A percentile compares a stretch with the other conserved stretches of the same genome.
Conservation (phyloP, 2,329 filamentous ascomycete species). For the Arthrobotrys sinensis region DNA sequence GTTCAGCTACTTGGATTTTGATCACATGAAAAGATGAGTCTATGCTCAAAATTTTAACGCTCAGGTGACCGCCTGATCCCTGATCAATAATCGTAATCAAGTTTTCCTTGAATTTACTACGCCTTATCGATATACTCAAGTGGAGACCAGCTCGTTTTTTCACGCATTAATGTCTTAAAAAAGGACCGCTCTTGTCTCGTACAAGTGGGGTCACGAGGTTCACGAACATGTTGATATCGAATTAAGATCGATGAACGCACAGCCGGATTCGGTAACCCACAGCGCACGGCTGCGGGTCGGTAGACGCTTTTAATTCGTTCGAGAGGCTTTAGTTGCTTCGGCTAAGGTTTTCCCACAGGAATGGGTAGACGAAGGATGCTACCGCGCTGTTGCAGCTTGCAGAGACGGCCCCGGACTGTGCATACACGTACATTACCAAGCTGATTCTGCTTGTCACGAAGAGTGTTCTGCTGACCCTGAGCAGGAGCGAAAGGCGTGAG, state of each 20-base stretch:
- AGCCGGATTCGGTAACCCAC: constrained; percentile 44
- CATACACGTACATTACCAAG: constrained; percentile 32
- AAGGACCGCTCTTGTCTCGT: constrained; percentile 14
- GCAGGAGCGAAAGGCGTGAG: constrained; percentile 9
- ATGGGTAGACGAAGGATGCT: constrained; percentile 32
- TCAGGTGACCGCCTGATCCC: constrained; percentile 57
- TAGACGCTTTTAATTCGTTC: constrained; percentile 52
- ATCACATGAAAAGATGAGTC: constrained; percentile 39
- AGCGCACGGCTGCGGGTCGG: constrained; percentile 47
- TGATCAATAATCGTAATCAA: constrained; percentile 53
- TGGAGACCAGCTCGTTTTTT: constrained; percentile 22
- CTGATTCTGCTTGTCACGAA: constrained; percentile 56
- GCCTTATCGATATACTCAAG: constrained; percentile 45
- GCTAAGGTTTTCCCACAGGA: constrained; percentile 26
- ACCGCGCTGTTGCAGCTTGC: constrained; percentile 47
- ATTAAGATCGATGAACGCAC: constrained; percentile 38
- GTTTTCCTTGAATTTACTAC: constrained; percentile 35
- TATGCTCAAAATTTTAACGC: constrained; percentile 31
- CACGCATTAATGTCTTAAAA: constrained; percentile 30
- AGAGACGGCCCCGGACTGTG: constrained; percentile 53
- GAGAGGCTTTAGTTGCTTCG: constrained; percentile 16
- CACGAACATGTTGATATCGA: constrained; percentile 23
- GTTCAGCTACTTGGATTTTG: constrained; percentile 6
- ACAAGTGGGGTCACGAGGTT: constrained; percentile 47
- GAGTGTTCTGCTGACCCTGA: constrained; percentile 58